Evolutionary conservation across 495 filamentous ascomycete genomes (phyloP).

Genomic region (Massariosphaeria phaeospora): DNA sequence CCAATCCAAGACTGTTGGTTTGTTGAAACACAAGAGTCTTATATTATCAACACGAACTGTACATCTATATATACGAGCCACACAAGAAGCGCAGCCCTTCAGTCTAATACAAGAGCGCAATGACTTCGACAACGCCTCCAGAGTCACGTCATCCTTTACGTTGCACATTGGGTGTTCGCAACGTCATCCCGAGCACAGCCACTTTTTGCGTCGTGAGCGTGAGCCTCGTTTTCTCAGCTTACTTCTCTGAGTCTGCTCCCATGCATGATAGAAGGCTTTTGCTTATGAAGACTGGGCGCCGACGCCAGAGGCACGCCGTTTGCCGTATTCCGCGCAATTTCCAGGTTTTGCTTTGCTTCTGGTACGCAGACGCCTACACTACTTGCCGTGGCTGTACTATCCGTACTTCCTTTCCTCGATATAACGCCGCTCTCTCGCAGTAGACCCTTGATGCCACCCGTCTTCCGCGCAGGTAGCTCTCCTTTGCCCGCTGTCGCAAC

Average conservation of each 20-base stretch:
- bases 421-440: constrained; percentile 37
- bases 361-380: constrained; percentile 13
- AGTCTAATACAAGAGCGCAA: too few relatives aligned
- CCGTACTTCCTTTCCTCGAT: constrained; percentile 27
- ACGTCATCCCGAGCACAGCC: background rate
- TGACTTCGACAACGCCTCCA: background rate
- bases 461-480: constrained; percentile 72
- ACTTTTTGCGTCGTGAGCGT: too few relatives aligned
- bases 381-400: constrained; percentile 23
- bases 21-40: too few relatives aligned
- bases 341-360: constrained; percentile 1
- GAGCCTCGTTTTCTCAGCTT: background rate
- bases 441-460: constrained; percentile 67
- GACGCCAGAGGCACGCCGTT: constrained; percentile 3
- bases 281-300: constrained; percentile 9
- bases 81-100: too few relatives aligned
- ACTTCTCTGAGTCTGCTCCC: constrained; percentile 27
- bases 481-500: constrained; percentile 72
- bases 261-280: constrained; percentile 7
- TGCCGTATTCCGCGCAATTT: constrained; percentile 4
- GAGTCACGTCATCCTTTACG: background rate
- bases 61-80: too few relatives aligned
- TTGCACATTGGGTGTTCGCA: background rate
- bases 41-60: too few relatives aligned
- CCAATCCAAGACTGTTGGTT: too few relatives aligned